phyloP scores from a whole-genome alignment of 2,329 filamentous ascomycete species.

The Magnaporthiopsis poae region DNA sequence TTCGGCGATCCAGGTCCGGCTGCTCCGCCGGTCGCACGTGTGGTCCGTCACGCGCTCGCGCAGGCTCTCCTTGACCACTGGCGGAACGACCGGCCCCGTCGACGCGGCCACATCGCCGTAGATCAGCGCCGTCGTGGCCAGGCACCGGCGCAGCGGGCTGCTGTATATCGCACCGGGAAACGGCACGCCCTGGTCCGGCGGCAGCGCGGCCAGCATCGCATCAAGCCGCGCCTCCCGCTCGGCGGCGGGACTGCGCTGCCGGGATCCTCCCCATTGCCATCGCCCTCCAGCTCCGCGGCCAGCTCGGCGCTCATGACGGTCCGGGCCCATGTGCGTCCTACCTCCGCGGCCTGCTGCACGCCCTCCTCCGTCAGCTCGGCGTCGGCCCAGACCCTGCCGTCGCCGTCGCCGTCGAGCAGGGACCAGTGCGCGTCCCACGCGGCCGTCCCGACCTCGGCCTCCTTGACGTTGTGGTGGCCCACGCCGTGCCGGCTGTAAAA shows the following conservation, averaged over 20 bases:
- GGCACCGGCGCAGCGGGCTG: conserved; percentile 47
- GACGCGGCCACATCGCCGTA: conserved; percentile 22
- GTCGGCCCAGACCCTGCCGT: conserved; percentile 28
- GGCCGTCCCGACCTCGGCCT: conserved; percentile 45
- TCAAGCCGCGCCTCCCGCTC: not conserved
- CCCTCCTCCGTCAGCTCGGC: conserved; percentile 42
- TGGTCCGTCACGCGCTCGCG: conserved; percentile 51
- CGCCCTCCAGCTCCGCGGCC: not conserved
- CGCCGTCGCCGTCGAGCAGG: conserved; percentile 28
- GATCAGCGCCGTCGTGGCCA: conserved; percentile 44
- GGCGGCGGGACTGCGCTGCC: not conserved
- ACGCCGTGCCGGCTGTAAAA: conserved; percentile 48
- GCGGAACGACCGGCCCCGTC: conserved; percentile 28
- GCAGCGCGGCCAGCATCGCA: not conserved
- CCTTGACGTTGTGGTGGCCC: conserved; percentile 39
- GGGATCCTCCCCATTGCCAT: not conserved
- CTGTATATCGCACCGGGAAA: conserved; percentile 46
- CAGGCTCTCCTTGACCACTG: conserved; percentile 47
- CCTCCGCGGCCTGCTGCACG: conserved; percentile 40
- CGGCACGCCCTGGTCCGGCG: conserved; percentile 34
- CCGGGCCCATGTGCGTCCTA: conserved; percentile 41
- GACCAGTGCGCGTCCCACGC: conserved; percentile 43
- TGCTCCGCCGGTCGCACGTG: conserved; percentile 49
- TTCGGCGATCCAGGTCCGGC: conserved; percentile 35
- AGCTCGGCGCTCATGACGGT: not conserved